phyloP scores from a whole-genome alignment of 2,329 filamentous ascomycete genomes.

The Beauveria asiatica region DNA sequence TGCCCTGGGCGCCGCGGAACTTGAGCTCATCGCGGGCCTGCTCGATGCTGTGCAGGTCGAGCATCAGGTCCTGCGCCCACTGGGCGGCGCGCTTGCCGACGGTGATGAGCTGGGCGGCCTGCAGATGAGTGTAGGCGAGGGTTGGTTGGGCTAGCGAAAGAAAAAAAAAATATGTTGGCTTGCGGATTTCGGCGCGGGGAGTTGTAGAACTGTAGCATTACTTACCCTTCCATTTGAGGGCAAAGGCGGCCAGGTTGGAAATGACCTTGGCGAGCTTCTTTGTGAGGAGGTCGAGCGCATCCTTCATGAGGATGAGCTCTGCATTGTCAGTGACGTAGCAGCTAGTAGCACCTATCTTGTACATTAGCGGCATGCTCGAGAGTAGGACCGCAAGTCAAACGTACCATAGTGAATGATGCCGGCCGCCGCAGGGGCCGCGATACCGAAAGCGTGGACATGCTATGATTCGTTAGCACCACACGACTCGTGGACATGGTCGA shows the following conservation, averaged over 20 bases:
- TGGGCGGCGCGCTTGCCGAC: slow-evolving; percentile 62
- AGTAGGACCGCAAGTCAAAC: slow-evolving; percentile 33
- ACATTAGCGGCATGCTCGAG: neutral
- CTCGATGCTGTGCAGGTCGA: slow-evolving; percentile 69
- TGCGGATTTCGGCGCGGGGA: no score
- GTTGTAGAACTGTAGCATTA: neutral
- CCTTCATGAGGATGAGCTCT: slow-evolving; percentile 60
- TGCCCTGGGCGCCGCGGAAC: slow-evolving; percentile 63
- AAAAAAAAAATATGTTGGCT: no score
- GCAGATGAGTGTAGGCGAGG: slow-evolving; percentile 68
- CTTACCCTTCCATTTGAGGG: slow-evolving; percentile 58
- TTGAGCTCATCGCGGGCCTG: slow-evolving; percentile 56
- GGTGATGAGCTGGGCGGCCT: slow-evolving; percentile 53
- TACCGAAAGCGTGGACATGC: slow-evolving; percentile 67
- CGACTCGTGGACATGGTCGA: no score
- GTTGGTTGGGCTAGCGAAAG: slow-evolving; percentile 42
- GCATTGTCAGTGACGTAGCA: slow-evolving; percentile 65
- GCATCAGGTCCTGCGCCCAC: slow-evolving; percentile 56
- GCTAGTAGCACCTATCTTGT: slow-evolving; percentile 22
- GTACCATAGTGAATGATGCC: slow-evolving; percentile 71
- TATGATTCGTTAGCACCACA: no score
- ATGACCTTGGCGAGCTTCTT: slow-evolving; percentile 54
- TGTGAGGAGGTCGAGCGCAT: slow-evolving; percentile 67
- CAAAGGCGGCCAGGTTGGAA: slow-evolving; percentile 40
- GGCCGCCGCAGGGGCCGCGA: slow-evolving; percentile 65